These are phyloP conservation scores for Blastobotrys proliferans DNA, from an alignment of 1,139 yeast species.

Conservation along the genomic window DNA sequence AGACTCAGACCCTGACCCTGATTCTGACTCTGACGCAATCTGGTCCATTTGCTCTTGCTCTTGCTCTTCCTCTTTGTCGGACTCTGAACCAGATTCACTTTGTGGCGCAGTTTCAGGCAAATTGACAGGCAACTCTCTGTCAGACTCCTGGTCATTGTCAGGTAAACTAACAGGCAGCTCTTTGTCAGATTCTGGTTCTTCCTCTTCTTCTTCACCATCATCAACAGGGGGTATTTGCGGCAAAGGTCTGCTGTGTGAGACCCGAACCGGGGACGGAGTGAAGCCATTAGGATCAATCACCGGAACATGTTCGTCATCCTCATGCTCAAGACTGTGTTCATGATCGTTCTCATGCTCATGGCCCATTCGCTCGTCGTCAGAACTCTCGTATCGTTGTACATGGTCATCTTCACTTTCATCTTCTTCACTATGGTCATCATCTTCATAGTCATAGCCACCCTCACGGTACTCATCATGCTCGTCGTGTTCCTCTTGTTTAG, in stretches of 20 bases:
- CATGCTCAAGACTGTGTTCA: too few relatives aligned
- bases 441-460: neutral
- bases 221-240: conserved; percentile 19
- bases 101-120: conserved; percentile 1
- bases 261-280: conserved; percentile 11
- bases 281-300: conserved; percentile 17
- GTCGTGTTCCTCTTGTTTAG: conserved; percentile 8
- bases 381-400: too few relatives aligned
- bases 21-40: too few relatives aligned
- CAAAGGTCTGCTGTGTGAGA: conserved; percentile 23
- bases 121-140: conserved; percentile 2
- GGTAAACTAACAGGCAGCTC: too few relatives aligned
- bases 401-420: conserved; percentile 7
- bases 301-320: conserved; percentile 11
- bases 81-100: neutral
- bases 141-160: conserved; percentile 2
- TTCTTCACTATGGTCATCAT: neutral
- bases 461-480: neutral
- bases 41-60: conserved; percentile 2
- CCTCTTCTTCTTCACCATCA: conserved; percentile 1
- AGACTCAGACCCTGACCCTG: conserved; percentile 8
- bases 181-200: too few relatives aligned
- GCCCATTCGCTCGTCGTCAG: too few relatives aligned
- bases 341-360: too few relatives aligned
- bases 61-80: neutral